phyloP scores from a whole-genome alignment of 2,329 filamentous ascomycete species.

The Chrysoporthe puriensis region DNA sequence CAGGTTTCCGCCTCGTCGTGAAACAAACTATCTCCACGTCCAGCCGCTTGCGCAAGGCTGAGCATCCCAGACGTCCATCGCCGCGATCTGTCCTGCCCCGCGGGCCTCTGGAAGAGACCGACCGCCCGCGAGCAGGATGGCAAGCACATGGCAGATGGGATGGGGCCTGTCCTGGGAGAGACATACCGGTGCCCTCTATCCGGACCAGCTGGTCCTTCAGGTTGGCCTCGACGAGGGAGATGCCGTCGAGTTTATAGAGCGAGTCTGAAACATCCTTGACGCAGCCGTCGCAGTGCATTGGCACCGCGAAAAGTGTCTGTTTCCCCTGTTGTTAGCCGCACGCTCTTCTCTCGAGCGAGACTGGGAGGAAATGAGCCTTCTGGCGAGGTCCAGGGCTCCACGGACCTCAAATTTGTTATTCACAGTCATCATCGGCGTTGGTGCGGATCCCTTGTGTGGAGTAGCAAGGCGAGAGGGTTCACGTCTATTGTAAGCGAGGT shows the following conservation, averaged over 20 bases:
- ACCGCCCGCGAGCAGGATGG: not conserved
- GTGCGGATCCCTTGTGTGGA: constrained; percentile 24
- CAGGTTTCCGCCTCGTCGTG: not conserved
- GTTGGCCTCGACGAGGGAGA: constrained; percentile 81
- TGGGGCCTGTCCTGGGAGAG: not conserved
- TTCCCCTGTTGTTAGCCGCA: constrained; percentile 17
- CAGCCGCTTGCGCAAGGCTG: not conserved
- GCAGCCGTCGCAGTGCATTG: constrained; percentile 88
- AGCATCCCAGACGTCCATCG: not conserved
- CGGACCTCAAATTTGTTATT: constrained; percentile 52
- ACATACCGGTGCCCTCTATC: constrained; percentile 77
- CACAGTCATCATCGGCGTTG: constrained; percentile 45
- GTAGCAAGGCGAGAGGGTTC: not conserved
- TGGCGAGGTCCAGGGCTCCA: not conserved
- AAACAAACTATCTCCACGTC: not conserved
- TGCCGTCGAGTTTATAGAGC: constrained; percentile 75
- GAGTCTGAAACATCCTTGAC: constrained; percentile 83
- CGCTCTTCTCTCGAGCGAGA: not conserved
- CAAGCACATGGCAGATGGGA: not conserved
- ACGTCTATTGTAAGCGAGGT: constrained; percentile 27
- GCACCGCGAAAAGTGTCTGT: constrained; percentile 92
- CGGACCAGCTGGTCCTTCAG: constrained; percentile 82
- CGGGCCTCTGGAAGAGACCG: not conserved
- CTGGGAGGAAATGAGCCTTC: too few species aligned
- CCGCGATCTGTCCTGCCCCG: not conserved